These are phyloP conservation scores for Fusarium sp. DNA, from an alignment of 2,329 filamentous ascomycete species.

Conservation along the genomic window DNA sequence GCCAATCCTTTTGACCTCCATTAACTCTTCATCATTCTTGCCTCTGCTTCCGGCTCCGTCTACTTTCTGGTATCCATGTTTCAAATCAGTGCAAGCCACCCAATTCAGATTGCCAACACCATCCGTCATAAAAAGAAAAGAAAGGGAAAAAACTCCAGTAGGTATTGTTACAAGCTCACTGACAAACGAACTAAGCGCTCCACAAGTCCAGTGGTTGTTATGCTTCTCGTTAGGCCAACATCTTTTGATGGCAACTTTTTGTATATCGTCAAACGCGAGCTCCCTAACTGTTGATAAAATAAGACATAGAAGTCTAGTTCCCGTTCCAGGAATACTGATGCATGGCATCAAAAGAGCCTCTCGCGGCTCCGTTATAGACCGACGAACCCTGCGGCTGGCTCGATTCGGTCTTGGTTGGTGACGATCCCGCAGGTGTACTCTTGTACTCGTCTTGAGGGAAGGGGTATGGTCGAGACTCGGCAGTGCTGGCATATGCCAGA, in stretches of 20 bases:
- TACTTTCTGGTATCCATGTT: constrained; percentile 33
- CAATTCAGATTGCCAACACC: constrained; percentile 41
- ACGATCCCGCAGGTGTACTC: constrained; percentile 36
- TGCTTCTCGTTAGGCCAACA: constrained; percentile 35
- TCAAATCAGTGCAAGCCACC: constrained; percentile 37
- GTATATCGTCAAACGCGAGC: constrained; percentile 34
- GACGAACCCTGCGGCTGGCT: constrained; percentile 53
- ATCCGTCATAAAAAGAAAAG: constrained; percentile 27
- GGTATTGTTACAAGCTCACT: constrained; percentile 43
- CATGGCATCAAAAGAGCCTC: constrained; percentile 59
- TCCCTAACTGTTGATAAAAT: constrained; percentile 12
- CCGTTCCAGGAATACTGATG: constrained; percentile 68
- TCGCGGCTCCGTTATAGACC: constrained; percentile 51
- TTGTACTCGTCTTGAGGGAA: constrained; percentile 61
- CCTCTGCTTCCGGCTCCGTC: constrained; percentile 14
- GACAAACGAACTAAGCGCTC: constrained; percentile 36
- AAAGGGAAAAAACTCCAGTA: constrained; percentile 31
- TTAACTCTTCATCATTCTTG: constrained; percentile 18
- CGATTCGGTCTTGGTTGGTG: constrained; percentile 48
- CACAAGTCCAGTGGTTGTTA: constrained; percentile 33
- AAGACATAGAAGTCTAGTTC: constrained; percentile 47
- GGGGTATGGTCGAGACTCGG: constrained; percentile 59
- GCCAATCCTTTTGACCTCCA: constrained; percentile 5
- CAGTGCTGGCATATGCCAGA: constrained; percentile 55
- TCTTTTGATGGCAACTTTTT: constrained; percentile 29